Evolutionary conservation across 2,329 filamentous ascomycete genomes (phyloP).

Genomic region (Cercospora sp.): DNA sequence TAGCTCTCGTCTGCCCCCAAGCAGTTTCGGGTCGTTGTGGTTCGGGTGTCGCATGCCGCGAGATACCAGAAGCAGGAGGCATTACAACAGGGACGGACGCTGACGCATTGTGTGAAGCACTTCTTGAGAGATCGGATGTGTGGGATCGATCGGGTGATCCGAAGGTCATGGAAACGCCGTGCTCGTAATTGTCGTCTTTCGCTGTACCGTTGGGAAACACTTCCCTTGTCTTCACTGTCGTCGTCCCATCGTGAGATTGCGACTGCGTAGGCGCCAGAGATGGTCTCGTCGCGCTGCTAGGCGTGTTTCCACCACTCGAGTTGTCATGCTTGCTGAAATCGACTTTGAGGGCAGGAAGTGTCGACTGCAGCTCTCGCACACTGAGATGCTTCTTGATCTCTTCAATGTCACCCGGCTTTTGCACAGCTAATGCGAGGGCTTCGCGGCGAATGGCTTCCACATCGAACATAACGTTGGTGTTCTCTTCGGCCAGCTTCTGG

Average conservation of each 20-base stretch:
- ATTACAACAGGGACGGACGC: neutral
- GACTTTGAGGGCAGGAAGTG: constrained; percentile 85
- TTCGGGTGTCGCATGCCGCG: constrained; percentile 14
- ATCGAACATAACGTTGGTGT: constrained; percentile 75
- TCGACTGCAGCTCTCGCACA: constrained; percentile 71
- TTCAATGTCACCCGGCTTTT: constrained; percentile 66
- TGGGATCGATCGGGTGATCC: constrained; percentile 35
- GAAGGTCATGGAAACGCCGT: constrained; percentile 53
- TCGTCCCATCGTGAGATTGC: constrained; percentile 18
- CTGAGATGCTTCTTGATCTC: constrained; percentile 68
- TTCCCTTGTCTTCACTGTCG: neutral
- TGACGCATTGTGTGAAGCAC: constrained; percentile 14
- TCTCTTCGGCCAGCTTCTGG: constrained; percentile 36
- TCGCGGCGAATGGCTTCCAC: constrained; percentile 80
- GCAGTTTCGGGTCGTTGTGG: constrained; percentile 5
- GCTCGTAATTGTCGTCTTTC: constrained; percentile 30
- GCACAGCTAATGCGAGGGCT: constrained; percentile 71
- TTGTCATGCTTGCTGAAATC: constrained; percentile 15
- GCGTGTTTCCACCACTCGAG: constrained; percentile 8
- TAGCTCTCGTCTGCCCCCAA: constrained; percentile 12
- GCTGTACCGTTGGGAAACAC: constrained; percentile 18
- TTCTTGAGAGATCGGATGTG: constrained; percentile 19
- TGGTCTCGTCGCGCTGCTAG: constrained; percentile 15
- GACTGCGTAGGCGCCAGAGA: constrained; percentile 7
- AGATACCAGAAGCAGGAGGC: neutral